Conservation (phyloP, 208 protist species). For the Leishmania braziliensis region DNA sequence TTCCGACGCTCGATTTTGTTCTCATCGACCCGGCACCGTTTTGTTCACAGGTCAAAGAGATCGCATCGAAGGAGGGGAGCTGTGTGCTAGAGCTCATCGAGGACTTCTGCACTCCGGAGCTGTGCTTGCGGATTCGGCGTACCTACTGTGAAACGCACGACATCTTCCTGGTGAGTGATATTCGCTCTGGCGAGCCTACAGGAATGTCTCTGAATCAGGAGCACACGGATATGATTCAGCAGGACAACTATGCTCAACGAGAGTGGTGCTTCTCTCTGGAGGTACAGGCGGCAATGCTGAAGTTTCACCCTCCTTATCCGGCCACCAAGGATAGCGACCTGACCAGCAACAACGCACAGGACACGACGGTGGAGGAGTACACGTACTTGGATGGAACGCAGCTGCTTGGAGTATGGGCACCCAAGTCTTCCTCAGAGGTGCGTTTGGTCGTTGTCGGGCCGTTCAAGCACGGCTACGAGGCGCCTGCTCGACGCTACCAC, state of each 20-base stretch:
- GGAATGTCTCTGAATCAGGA: conserved; percentile 70
- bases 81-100: conserved; percentile 80
- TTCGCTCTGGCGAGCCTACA: conserved; percentile 74
- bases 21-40: conserved; percentile 95
- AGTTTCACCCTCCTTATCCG: conserved; percentile 95
- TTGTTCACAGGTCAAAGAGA: conserved; percentile 44
- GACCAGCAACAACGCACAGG: conserved; percentile 38
- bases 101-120: conserved; percentile 90
- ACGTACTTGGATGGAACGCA: conserved; percentile 80
- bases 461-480: conserved; percentile 35
- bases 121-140: conserved; percentile 71
- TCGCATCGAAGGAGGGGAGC: conserved; percentile 31
- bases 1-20: conserved; percentile 78
- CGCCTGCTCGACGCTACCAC: conserved; percentile 62
- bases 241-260: conserved; percentile 85
- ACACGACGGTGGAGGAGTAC: conserved; percentile 62
- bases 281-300: conserved; percentile 89
- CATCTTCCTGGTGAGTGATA: conserved; percentile 92
- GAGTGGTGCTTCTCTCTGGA: conserved; percentile 88
- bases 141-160: conserved; percentile 58
- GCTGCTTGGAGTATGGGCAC: conserved; percentile 93
- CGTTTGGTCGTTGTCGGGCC: conserved; percentile 83
- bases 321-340: conserved; percentile 37
- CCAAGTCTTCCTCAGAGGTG: conserved; percentile 94
- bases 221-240: conserved; percentile 83